Conservation (phyloP, 345 rosid genomes). For the Noccaea caerulescens region DNA sequence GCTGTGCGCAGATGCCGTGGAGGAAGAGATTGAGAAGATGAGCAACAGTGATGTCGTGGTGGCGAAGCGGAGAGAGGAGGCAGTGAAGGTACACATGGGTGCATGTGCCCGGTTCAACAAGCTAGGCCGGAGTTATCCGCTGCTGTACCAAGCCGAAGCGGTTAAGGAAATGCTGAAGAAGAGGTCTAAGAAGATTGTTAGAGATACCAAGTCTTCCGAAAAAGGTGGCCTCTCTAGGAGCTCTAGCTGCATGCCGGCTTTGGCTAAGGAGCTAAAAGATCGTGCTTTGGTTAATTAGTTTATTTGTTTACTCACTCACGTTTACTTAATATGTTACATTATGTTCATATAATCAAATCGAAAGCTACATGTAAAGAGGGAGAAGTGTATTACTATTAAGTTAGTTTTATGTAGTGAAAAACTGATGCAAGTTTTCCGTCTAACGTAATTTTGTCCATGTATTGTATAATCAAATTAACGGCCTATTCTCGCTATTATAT, state of each 20-base stretch:
- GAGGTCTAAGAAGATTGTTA: constrained; percentile 42
- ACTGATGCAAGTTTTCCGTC: constrained; percentile 6
- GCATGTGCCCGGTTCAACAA: constrained; percentile 75
- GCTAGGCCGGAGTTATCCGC: constrained; percentile 74
- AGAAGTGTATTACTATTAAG: neutral
- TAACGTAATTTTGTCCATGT: neutral
- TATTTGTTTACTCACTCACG: neutral
- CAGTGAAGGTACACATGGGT: constrained; percentile 60
- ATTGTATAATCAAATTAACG: no score
- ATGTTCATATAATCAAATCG: constrained; percentile 11
- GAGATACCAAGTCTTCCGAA: constrained; percentile 53
- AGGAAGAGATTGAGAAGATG: constrained; percentile 68
- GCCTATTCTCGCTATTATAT: neutral
- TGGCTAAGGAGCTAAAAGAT: constrained; percentile 53
- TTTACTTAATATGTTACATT: neutral
- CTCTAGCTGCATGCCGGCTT: constrained; percentile 77
- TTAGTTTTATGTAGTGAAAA: constrained; percentile 5
- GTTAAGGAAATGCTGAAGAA: constrained; percentile 77
- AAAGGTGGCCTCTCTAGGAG: constrained; percentile 57
- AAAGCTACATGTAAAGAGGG: constrained; percentile 11
- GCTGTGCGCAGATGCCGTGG: constrained; percentile 71
- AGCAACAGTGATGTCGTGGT: constrained; percentile 34
- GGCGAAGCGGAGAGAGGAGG: constrained; percentile 64
- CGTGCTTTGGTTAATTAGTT: constrained; percentile 36
- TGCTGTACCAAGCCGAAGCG: constrained; percentile 76